A percentile compares a stretch with the other conserved stretches of the same genome.
Evolutionary conservation across 148 eudicot genomes (phyloP).

Genomic region (Cornus florida): DNA sequence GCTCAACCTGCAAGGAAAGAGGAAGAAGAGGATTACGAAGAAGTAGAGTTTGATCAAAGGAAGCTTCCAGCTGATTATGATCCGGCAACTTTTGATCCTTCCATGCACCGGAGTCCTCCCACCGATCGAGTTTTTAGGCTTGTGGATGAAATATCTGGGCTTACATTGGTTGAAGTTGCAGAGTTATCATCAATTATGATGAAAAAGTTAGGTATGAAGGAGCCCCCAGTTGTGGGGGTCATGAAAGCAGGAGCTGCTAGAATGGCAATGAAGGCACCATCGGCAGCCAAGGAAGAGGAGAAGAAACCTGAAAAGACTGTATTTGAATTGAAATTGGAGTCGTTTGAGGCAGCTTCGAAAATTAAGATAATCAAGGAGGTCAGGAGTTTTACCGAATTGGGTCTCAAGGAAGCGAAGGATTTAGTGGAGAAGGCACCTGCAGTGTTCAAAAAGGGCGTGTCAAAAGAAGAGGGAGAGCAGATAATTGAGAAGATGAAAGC

Average conservation of each 20-base stretch:
- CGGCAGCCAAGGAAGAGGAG: constrained; percentile 68
- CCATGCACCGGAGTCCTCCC: constrained; percentile 78
- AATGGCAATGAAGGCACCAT: constrained; percentile 35
- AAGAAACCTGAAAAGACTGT: constrained; percentile 67
- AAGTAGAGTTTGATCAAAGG: constrained; percentile 80
- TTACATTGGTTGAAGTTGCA: constrained; percentile 63
- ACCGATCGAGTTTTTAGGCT: constrained; percentile 78
- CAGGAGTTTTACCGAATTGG: constrained; percentile 73
- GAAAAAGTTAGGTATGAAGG: constrained; percentile 77
- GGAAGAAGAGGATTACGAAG: constrained; percentile 53
- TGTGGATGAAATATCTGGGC: constrained; percentile 74
- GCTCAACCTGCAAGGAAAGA: constrained; percentile 59
- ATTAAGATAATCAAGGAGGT: constrained; percentile 88
- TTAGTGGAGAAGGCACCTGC: constrained; percentile 93
- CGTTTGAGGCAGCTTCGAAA: constrained; percentile 77
- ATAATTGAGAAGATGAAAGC: constrained; percentile 89
- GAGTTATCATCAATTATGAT: constrained; percentile 64
- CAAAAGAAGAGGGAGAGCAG: constrained; percentile 84
- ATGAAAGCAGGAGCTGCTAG: constrained; percentile 74
- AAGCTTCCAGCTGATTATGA: constrained; percentile 90
- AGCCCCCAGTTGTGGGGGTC: constrained; percentile 66
- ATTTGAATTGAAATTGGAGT: constrained; percentile 86
- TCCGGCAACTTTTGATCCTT: constrained; percentile 79
- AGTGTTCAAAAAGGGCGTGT: constrained; percentile 68
- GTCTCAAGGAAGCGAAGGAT: constrained; percentile 93